Base-by-base conservation (phyloP, 2,329 filamentous ascomycete species). In the Zasmidium angulare region DNA sequence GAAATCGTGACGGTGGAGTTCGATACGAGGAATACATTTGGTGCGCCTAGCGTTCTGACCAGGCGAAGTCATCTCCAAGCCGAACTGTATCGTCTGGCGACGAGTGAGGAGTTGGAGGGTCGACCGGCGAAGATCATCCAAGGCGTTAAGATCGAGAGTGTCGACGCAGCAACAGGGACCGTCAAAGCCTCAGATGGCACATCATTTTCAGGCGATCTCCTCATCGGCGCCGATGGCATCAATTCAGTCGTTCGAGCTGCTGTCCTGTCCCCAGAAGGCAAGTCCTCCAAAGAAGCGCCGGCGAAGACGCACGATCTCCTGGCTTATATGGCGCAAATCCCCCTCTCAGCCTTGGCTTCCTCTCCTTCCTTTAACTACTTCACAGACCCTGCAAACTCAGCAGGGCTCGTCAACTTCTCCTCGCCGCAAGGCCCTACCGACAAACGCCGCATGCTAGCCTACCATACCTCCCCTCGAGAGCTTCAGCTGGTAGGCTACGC, bases 181-280 rank as follows among this genome's bases (percentile, higher is more conserved):
- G 56, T 55, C 14, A 14, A 22, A 17, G 49, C n/a, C 2, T n/a
- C 36, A 11, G 53, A 59, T 22, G 56, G 50, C 11, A 10, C 24
- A 49, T 2, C 46, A 9, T 59, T 56, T 31, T 47, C 36, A n/a
- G 60, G 47, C 26, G 60, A 62, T 29, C 20, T 62, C 19, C 26
- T 59, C 49, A 56, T 62, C 29, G 60, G 60, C 22, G 59, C 59
- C 4, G 59, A 62, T 17, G 59, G 59, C 10, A 59, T 62, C 26
- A 53, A 58, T n/a, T 62, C 59, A 21, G 43, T 62, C 17, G 53
- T 59, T 10, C 40, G 59, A 19, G 55, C 23, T 46, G 55, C 59
- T 19, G 48, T 62, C 17, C 17, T 58, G 24, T 62, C 59, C 12
- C 43, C 22, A 20, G 24, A 50, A 24, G 59, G 51, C 20, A 24